Evolutionary conservation across 2,329 filamentous ascomycete genomes (phyloP).

Genomic region (Cordyceps fumosorosea): DNA sequence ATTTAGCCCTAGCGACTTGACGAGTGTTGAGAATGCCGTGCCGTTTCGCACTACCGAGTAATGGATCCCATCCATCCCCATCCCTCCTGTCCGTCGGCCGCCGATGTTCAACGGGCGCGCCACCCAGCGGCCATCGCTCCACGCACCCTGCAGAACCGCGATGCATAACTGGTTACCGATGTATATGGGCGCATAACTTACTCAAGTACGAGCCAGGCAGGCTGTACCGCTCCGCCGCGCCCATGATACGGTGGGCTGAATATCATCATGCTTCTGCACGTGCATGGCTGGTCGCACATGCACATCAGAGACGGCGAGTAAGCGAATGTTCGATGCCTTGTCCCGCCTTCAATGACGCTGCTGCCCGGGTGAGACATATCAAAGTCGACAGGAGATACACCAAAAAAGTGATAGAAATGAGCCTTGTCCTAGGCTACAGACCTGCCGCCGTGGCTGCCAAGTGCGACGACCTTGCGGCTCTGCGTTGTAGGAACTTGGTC

Average conservation of each 20-base stretch:
- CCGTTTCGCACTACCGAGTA: not conserved
- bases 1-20: not conserved
- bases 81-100: not conserved
- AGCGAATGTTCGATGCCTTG: not conserved
- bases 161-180: not conserved
- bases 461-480: not conserved
- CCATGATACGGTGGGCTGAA: too few species aligned
- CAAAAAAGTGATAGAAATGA: not conserved
- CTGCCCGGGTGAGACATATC: not conserved
- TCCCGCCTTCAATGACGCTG: not conserved
- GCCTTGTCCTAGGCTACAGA: not conserved
- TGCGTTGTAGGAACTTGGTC: not conserved
- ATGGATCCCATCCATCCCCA: not conserved
- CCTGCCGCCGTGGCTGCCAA: too few species aligned
- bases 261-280: not conserved
- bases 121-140: not conserved
- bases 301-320: not conserved
- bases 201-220: too few species aligned
- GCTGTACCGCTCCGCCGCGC: too few species aligned
- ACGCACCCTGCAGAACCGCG: not conserved
- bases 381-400: not conserved
- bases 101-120: conserved; percentile 12
- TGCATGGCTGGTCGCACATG: not conserved
- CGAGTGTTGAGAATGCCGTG: conserved; percentile 2
- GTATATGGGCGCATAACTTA: too few species aligned